Conservation (phyloP, 352 stramenopile species). For the Globisporangium cylindrosporum region DNA sequence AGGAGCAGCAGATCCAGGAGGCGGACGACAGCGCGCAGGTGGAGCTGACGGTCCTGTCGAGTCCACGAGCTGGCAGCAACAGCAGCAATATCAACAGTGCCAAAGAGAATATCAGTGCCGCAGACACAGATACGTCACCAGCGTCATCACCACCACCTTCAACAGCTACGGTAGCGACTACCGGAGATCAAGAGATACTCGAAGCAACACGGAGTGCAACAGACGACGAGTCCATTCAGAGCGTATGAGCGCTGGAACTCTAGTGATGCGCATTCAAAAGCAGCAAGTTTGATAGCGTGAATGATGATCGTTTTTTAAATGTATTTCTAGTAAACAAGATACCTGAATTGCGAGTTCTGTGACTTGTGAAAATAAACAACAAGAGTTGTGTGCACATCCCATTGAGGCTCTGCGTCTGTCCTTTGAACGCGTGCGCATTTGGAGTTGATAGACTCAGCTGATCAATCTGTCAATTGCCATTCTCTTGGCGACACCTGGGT, state of each 20-base stretch:
- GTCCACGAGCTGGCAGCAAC: conserved; percentile 4
- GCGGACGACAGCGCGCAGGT: conserved; percentile 9
- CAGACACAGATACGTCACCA: background rate
- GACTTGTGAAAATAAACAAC: background rate
- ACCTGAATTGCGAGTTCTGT: background rate
- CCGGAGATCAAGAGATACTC: background rate
- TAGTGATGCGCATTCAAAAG: background rate
- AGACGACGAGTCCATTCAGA: background rate
- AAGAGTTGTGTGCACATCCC: background rate
- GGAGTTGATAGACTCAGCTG: background rate
- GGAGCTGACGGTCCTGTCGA: conserved; percentile 14
- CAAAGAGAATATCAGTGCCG: background rate
- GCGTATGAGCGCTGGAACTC: background rate
- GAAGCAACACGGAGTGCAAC: background rate
- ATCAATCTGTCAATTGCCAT: background rate
- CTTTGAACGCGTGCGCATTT: background rate
- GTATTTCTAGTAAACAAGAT: background rate
- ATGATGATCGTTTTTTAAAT: background rate
- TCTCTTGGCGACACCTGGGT: too few species aligned
- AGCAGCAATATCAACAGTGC: background rate
- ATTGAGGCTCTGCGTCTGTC: background rate
- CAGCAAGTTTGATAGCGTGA: background rate
- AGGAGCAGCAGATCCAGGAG: conserved; percentile 3
- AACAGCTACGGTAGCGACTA: background rate
- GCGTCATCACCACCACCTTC: background rate